Evolutionary conservation across 306 rosid species (phyloP), one percentile per base, ranked within the genome.

Genomic region (Oemleria cerasiformis): DNA sequence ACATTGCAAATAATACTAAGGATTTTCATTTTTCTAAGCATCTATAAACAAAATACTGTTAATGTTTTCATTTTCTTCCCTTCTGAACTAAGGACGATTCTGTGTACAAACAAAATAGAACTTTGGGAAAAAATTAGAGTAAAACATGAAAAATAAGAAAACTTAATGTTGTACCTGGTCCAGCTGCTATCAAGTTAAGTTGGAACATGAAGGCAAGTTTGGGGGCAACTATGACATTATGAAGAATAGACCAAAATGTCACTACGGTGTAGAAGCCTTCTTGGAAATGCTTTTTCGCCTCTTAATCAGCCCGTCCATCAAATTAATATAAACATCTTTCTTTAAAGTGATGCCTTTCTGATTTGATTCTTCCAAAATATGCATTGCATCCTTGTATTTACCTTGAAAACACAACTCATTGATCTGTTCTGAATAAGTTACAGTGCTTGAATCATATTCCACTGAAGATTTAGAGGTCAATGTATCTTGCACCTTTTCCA

Each of bases 361-460:
- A 62, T 75, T 90, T 15, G 86, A 62, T 77, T 84, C 96, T 62
- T 72, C 78, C 72, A 83, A 91, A 56, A 87, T 67, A 76, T 50
- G 67, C 89, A 91, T 86, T 53, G 98, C 97, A 21, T 91, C 97
- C 83, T 80, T 84, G 81, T 88, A 89, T 81, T 86, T 93, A 73
- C 83, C 90, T 81, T 84, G 76, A 68, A 71, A 65, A 72, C 98
- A 93, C 67, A 89, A 74, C 73, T 70, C 81, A 63, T 55, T 84
- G 76, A 93, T 91, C 72, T 75, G 79, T 49, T 88, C 84, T 2
- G 98, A 87, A 81, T 87, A 83, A 50, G 44, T 72, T 42, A 19
- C 17, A 45, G 86, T 75, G 55, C 68, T 70, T 13, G 81, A 73
- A 88, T 81, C 89, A 61, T 39, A 67, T 76, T 83, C 87, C 19